A percentile compares a stretch with the other conserved stretches of the same genome.
phyloP scores from a whole-genome alignment of 352 stramenopile species.

The Phytophthora pini region DNA sequence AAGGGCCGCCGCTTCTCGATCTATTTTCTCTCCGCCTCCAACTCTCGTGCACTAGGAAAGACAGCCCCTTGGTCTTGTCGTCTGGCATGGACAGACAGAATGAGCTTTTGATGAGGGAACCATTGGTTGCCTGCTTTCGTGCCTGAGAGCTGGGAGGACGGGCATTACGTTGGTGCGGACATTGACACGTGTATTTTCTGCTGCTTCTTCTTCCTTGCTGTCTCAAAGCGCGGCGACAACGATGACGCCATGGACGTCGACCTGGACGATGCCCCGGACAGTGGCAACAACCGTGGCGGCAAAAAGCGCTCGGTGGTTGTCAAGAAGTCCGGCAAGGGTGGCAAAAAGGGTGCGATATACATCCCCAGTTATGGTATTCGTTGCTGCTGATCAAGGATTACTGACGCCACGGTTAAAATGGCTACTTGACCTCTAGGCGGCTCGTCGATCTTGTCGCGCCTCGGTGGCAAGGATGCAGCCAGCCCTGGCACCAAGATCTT shows the following conservation, averaged over 20 bases:
- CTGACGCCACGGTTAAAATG: constrained; percentile 18
- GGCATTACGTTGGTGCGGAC: constrained; percentile 33
- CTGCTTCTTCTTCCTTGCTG: constrained; percentile 38
- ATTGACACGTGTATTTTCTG: constrained; percentile 40
- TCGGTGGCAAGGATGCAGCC: constrained; percentile 55
- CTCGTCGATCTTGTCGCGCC: constrained; percentile 69
- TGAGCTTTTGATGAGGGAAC: constrained; percentile 12
- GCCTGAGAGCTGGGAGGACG: constrained; percentile 22
- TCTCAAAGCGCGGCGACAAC: constrained; percentile 42
- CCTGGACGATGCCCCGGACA: constrained; percentile 43
- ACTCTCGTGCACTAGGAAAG: constrained; percentile 23
- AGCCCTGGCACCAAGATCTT: constrained; percentile 73
- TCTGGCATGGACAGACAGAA: constrained; percentile 5
- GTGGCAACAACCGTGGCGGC: constrained; percentile 39
- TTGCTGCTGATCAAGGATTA: background rate
- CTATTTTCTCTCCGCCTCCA: constrained; percentile 15
- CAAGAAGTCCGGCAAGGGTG: constrained; percentile 48
- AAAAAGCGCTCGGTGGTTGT: constrained; percentile 68
- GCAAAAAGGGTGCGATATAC: constrained; percentile 60
- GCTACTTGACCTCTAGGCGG: constrained; percentile 22
- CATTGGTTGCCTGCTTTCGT: constrained; percentile 22
- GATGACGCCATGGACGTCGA: constrained; percentile 75
- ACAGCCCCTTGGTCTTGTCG: constrained; percentile 16
- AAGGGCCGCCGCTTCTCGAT: constrained; percentile 29
- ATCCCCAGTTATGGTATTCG: background rate